Percentiles rank a stretch among this genome's conserved stretches.
Conservation (phyloP, 192 early-diverging fungal genomes). For the Backusella liffmaniae region DNA sequence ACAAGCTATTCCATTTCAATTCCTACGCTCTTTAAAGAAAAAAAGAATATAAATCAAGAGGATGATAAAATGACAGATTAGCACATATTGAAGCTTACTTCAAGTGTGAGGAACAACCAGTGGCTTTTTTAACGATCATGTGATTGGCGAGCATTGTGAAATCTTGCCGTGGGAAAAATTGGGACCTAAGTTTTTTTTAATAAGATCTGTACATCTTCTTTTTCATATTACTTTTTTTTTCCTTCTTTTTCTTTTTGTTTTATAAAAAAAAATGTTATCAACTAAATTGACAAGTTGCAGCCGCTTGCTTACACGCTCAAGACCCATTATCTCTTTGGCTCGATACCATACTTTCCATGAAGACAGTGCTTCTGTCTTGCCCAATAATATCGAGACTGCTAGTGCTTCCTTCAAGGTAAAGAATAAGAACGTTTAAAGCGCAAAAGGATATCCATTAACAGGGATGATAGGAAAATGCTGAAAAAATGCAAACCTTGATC, state of each 20-base stretch:
- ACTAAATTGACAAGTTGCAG: background rate
- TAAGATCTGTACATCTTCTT: background rate
- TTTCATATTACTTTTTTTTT: slow-evolving; percentile 10
- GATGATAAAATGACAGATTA: background rate
- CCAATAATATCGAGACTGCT: slow-evolving; percentile 67
- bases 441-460: background rate
- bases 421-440: background rate
- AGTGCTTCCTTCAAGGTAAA: slow-evolving; percentile 74
- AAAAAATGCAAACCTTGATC: slow-evolving; percentile 65
- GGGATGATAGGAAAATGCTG: slow-evolving; percentile 66
- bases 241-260: slow-evolving; percentile 2
- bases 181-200: background rate
- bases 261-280: slow-evolving; percentile 3
- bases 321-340: background rate
- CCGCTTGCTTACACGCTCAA: background rate
- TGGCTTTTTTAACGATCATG: background rate
- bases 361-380: slow-evolving; percentile 56
- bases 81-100: background rate
- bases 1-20: background rate
- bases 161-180: slow-evolving; percentile 20
- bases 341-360: slow-evolving; percentile 45
- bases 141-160: background rate
- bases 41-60: background rate
- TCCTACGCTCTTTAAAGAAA: background rate
- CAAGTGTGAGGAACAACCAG: background rate